Base-by-base conservation (phyloP, 2,329 filamentous ascomycete genomes). In the Verticillium longisporum region DNA sequence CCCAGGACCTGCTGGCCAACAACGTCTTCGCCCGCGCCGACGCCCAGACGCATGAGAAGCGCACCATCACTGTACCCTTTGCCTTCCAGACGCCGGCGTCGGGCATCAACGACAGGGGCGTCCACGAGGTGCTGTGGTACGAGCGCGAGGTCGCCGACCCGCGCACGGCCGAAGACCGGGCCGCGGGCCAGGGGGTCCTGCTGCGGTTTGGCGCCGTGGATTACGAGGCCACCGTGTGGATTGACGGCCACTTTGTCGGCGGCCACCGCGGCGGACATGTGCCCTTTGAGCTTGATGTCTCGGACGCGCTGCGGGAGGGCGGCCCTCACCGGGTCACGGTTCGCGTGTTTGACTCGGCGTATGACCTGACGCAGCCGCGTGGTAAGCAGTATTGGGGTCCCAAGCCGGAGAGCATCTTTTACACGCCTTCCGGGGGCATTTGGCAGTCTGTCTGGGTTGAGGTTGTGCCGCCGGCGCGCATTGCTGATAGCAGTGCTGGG, bases 61-160 rank as follows among this genome's bases (percentile, higher is more conserved):
- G 77, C 32, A 75, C 78, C 10, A 89, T 89, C 63, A 75, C 80
- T 38, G 85, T 89, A 0, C 87, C 87, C 0, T 90, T 83, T 65
- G 86, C 84, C 1, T 89, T 88, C 67, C 87, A 89, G 69, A 80
- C 82, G 5, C 81, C 81, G 0, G 86, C 86, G 0, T 88, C 86
- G 0, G 85, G 85, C 1, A 83, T 89, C 65, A 78, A 83, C 62
- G 81, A 87, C 37, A 80, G 80, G 60, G 83, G 81, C 57, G 84
- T 85, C 2, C 87, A 89, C 68, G 85, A 89, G 70, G 83, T 89
- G 4, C 69, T 89, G 9, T 89, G 87, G 87, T 89, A 89, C 66
- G 83, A 88, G 71, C 78, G 82, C 6, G 65, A 59, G n/a, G 75
- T 88, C 58, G 65, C 66, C 1, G 84, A 87, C 65, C 72, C 82